phyloP scores from a whole-genome alignment of 2,329 filamentous ascomycete species.

The Aurifilum marmelostoma region DNA sequence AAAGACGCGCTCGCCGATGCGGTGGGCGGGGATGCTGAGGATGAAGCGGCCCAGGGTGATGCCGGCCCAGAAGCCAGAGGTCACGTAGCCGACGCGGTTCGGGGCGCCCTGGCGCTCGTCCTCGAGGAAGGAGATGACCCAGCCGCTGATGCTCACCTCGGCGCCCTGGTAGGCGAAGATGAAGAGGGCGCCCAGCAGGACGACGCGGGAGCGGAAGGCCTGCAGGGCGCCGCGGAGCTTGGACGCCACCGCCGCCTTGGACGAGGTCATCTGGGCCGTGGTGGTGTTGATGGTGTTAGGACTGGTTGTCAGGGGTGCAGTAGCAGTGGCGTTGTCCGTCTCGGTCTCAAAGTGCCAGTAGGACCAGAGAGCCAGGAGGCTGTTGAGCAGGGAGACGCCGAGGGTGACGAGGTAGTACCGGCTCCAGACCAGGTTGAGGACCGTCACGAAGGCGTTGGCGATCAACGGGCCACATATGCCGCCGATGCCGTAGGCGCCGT shows the following conservation, averaged over 20 bases:
- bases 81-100: slow-evolving; percentile 76
- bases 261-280: no score
- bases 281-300: no score
- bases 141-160: slow-evolving; percentile 82
- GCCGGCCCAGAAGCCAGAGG: slow-evolving; percentile 71
- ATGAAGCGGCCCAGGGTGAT: slow-evolving; percentile 77
- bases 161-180: slow-evolving; percentile 87
- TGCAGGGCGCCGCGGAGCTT: slow-evolving; percentile 50
- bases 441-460: slow-evolving; percentile 72
- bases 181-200: slow-evolving; percentile 76
- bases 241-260: background rate
- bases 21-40: slow-evolving; percentile 67
- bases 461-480: slow-evolving; percentile 71
- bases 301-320: slow-evolving; percentile 28
- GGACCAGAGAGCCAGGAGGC: slow-evolving; percentile 64
- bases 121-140: slow-evolving; percentile 86
- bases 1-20: slow-evolving; percentile 70
- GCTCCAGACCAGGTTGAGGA: slow-evolving; percentile 63
- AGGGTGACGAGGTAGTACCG: slow-evolving; percentile 73
- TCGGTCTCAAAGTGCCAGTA: slow-evolving; percentile 75
- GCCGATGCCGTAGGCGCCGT: slow-evolving; percentile 70
- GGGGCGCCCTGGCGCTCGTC: slow-evolving; percentile 71
- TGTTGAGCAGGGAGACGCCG: slow-evolving; percentile 58
- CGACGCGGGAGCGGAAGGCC: slow-evolving; percentile 57
- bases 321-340: slow-evolving; percentile 30